These are phyloP conservation scores for Prunus campanulata DNA, from an alignment of 306 rosid species.

Conservation along the genomic window DNA sequence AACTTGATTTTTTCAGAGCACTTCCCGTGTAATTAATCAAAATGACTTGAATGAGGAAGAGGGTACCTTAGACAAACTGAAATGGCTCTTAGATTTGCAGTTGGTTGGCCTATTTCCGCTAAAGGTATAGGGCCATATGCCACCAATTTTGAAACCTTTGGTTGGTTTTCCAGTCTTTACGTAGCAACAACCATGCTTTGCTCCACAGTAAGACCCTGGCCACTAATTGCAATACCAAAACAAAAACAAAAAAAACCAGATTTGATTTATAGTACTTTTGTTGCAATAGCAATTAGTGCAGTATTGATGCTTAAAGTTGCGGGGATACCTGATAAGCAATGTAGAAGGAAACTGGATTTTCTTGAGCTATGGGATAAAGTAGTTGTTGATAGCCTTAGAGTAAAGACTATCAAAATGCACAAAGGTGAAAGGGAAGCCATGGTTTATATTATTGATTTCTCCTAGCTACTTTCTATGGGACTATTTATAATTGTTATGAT, in stretches of 20 bases:
- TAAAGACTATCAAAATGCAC: background rate
- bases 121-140: background rate
- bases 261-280: background rate
- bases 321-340: constrained; percentile 2
- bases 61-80: no score
- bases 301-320: background rate
- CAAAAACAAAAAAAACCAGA: background rate
- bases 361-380: background rate
- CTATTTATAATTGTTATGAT: background rate
- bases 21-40: no score
- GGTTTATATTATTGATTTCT: background rate
- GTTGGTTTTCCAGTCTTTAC: background rate
- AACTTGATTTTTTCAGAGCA: background rate
- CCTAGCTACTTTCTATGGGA: background rate
- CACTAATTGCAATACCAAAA: background rate
- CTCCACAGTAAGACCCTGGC: constrained; percentile 6
- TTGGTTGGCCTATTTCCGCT: no score
- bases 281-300: background rate
- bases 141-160: background rate
- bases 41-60: no score
- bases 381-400: background rate
- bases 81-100: no score
- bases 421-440: background rate
- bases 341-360: background rate
- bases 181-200: constrained; percentile 11